Percentiles rank a stretch among this genome's conserved stretches.
Conservation (phyloP, 169 alveolate genomes). For the Plasmodium sp. region DNA sequence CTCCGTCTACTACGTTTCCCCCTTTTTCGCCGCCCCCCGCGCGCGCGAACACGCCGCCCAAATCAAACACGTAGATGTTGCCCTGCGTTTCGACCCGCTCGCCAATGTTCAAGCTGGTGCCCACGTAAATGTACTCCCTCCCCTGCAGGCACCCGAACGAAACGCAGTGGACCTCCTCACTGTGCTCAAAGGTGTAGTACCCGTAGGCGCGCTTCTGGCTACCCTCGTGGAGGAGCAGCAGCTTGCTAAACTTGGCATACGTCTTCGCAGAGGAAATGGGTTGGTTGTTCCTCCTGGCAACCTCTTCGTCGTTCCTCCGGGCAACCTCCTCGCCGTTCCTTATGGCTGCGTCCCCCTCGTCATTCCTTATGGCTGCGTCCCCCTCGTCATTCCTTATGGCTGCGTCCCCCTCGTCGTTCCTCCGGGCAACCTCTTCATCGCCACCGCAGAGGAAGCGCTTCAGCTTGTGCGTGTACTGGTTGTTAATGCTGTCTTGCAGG, state of each 20-base stretch:
- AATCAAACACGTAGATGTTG: conserved; percentile 38
- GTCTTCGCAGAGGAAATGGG: conserved; percentile 15
- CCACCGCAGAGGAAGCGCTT: background rate
- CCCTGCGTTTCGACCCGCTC: conserved; percentile 64
- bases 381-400: background rate
- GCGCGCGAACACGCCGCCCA: conserved; percentile 1
- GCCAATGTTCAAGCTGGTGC: conserved; percentile 34
- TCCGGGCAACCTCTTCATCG: background rate
- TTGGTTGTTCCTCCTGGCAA: background rate
- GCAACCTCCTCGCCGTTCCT: no score
- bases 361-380: background rate
- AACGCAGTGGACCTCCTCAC: conserved; percentile 35
- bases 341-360: background rate
- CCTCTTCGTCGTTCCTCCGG: background rate
- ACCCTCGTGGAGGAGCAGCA: conserved; percentile 33
- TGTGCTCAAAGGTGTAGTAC: conserved; percentile 45
- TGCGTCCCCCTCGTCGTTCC: background rate
- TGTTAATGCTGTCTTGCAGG: conserved; percentile 37
- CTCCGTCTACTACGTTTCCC: background rate
- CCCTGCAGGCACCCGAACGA: conserved; percentile 30
- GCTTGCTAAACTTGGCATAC: conserved; percentile 27
- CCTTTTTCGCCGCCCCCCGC: background rate
- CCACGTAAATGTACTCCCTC: conserved; percentile 20
- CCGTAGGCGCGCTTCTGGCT: conserved; percentile 10
- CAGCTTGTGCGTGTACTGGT: conserved; percentile 46